phyloP scores from a whole-genome alignment of 2,329 filamentous ascomycete genomes.

The Fusarium domesticum region DNA sequence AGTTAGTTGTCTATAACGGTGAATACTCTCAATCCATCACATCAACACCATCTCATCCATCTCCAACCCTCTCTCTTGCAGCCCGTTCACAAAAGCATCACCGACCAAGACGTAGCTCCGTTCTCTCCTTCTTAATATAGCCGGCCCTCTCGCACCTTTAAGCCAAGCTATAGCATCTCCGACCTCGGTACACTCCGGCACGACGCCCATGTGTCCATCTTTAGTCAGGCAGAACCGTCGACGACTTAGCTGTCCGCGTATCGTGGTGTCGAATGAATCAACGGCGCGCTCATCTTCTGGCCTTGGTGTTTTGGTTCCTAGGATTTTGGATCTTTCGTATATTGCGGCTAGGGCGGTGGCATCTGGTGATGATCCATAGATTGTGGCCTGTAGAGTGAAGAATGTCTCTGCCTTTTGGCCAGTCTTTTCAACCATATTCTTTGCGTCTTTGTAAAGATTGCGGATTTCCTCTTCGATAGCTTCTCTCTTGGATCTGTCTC shows the following conservation, averaged over 20 bases:
- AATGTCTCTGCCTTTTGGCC: too few species aligned
- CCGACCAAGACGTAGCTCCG: slow-evolving; percentile 5
- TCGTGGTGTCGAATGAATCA: too few species aligned
- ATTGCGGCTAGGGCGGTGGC: background rate
- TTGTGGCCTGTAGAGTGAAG: too few species aligned
- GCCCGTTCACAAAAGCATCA: slow-evolving; percentile 5
- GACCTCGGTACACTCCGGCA: too few species aligned
- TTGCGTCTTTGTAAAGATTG: slow-evolving; percentile 1
- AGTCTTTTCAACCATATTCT: background rate
- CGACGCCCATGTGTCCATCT: too few species aligned
- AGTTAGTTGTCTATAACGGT: background rate
- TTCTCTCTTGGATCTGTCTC: background rate
- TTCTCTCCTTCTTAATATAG: slow-evolving; percentile 1
- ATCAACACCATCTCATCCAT: background rate
- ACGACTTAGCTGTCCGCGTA: too few species aligned
- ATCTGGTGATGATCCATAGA: too few species aligned
- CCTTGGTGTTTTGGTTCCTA: too few species aligned
- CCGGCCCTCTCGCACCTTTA: slow-evolving; percentile 2
- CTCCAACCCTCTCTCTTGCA: background rate
- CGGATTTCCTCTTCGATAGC: slow-evolving; percentile 3
- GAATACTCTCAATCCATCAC: background rate
- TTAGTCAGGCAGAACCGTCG: too few species aligned
- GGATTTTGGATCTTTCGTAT: too few species aligned
- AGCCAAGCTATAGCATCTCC: slow-evolving; percentile 4
- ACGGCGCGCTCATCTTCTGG: too few species aligned